These are phyloP conservation scores for Gigaspora rosea DNA, from an alignment of 192 early-diverging fungal species.

Conservation along the genomic window DNA sequence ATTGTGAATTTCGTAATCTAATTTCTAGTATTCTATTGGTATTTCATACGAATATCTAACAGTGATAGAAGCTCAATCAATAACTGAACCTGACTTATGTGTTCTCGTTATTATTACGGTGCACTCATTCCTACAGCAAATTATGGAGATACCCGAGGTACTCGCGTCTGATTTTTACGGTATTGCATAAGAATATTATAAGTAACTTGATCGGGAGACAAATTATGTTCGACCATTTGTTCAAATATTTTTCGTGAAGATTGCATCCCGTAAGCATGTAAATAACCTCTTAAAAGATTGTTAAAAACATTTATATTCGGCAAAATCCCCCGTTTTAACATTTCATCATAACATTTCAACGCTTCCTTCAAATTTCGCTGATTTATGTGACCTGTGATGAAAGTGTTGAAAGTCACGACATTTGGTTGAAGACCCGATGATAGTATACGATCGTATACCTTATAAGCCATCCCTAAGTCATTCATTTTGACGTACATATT, in stretches of 20 bases:
- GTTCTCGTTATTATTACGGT: too few relatives aligned
- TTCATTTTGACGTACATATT: slow-evolving; percentile 10
- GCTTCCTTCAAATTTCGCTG: slow-evolving; percentile 9
- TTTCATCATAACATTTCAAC: slow-evolving; percentile 12
- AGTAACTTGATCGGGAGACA: slow-evolving; percentile 16
- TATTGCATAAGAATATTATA: slow-evolving; percentile 31
- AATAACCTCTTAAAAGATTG: slow-evolving; percentile 22
- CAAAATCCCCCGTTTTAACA: slow-evolving; percentile 6
- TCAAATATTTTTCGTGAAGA: not conserved
- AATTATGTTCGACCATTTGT: slow-evolving; percentile 8
- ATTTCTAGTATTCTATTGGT: too few relatives aligned
- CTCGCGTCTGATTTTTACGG: too few relatives aligned
- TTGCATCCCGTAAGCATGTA: not conserved
- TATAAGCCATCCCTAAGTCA: slow-evolving; percentile 6
- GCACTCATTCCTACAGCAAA: too few relatives aligned
- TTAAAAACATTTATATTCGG: slow-evolving; percentile 29
- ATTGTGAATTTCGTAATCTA: too few relatives aligned
- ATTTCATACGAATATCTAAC: too few relatives aligned
- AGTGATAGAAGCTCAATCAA: too few relatives aligned
- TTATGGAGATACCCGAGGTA: too few relatives aligned
- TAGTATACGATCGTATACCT: not conserved
- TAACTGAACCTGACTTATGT: too few relatives aligned
- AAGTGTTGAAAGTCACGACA: slow-evolving; percentile 18
- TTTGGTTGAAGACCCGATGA: slow-evolving; percentile 13
- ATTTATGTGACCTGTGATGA: slow-evolving; percentile 21